These are phyloP conservation scores for Vicia sativa DNA, from an alignment of 306 rosid species.

Conservation along the genomic window DNA sequence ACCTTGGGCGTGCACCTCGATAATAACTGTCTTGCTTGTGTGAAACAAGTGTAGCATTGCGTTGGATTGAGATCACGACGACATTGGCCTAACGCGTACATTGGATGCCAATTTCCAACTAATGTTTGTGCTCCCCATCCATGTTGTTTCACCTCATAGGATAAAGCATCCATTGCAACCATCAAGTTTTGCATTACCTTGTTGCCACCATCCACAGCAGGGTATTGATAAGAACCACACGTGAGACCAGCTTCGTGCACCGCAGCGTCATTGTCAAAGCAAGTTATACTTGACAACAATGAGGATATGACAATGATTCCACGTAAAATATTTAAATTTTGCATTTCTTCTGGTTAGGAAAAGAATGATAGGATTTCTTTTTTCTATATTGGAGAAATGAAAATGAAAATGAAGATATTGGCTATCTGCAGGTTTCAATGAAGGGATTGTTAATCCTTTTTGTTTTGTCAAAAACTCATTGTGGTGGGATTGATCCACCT, in stretches of 20 bases:
- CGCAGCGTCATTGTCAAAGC: conserved; percentile 8
- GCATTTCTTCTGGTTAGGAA: conserved; percentile 35
- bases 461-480: neutral
- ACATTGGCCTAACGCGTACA: conserved; percentile 54
- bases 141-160: conserved; percentile 22
- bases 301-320: conserved; percentile 8
- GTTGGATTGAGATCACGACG: conserved; percentile 36
- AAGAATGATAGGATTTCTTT: neutral
- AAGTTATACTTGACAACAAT: neutral
- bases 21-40: conserved; percentile 34
- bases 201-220: neutral
- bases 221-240: conserved; percentile 39
- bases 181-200: conserved; percentile 27
- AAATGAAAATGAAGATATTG: neutral
- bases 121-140: conserved; percentile 39
- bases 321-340: conserved; percentile 10
- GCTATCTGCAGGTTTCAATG: neutral
- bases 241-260: conserved; percentile 17
- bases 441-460: neutral
- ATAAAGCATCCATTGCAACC: conserved; percentile 38
- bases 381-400: neutral
- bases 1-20: conserved; percentile 45
- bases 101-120: neutral
- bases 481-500: neutral
- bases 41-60: conserved; percentile 48